Percentiles rank a stretch among this genome's conserved stretches.
Conservation (phyloP, 2,329 filamentous ascomycete species). For the Xylaria sp. region DNA sequence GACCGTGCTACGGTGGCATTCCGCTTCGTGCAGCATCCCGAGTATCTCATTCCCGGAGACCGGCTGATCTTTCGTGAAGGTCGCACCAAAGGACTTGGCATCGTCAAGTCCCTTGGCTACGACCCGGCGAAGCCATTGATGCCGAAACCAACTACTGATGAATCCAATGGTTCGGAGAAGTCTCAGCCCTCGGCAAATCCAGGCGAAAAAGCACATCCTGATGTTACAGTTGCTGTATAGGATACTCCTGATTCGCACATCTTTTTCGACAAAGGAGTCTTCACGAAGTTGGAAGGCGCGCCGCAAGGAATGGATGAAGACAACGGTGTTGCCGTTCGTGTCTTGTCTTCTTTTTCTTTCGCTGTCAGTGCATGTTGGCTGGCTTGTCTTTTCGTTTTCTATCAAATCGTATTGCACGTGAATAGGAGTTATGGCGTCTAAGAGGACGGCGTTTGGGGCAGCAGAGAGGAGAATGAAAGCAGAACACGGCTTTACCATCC, state of each 20-base stretch:
- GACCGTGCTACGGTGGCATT: conserved; percentile 94
- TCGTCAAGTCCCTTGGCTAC: conserved; percentile 88
- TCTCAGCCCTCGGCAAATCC: conserved; percentile 16
- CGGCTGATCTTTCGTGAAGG: conserved; percentile 90
- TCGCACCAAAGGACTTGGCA: conserved; percentile 88
- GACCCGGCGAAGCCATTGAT: conserved; percentile 54
- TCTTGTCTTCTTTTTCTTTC: background rate
- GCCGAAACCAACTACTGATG: conserved; percentile 16
- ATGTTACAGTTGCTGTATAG: conserved; percentile 22
- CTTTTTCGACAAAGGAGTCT: background rate
- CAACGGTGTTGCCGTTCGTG: too few species aligned
- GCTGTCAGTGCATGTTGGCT: background rate
- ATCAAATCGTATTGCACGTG: background rate
- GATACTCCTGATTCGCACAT: background rate
- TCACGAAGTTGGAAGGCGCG: background rate
- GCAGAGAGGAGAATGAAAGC: background rate
- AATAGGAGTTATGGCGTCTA: conserved; percentile 14
- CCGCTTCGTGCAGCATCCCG: conserved; percentile 86
- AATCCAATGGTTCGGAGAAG: conserved; percentile 10
- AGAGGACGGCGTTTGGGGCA: background rate
- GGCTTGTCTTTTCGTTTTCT: background rate
- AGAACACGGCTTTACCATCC: too few species aligned
- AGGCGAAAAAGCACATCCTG: conserved; percentile 16
- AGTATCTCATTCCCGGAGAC: conserved; percentile 86
- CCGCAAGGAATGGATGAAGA: too few species aligned